Base-by-base conservation (phyloP, 148 eudicot genomes). In the Nepenthes gracilis region DNA sequence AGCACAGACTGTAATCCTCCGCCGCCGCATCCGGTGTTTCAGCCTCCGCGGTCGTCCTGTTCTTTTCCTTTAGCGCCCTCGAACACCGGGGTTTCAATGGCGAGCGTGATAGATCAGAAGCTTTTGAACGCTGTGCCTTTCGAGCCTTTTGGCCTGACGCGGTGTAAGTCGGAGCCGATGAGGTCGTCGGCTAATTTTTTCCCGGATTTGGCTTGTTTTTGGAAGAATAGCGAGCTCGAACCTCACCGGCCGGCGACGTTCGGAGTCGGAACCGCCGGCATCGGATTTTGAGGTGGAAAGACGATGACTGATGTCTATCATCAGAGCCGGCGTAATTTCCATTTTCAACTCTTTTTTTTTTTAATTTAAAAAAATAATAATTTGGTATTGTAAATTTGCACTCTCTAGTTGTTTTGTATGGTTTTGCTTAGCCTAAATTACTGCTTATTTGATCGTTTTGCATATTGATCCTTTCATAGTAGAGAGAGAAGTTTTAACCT, bases 151-250 rank as follows among this genome's bases (percentile, higher is more conserved):
- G 88, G 74, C 35, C 73, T 92, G 64, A 79, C 94, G 1, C 59
- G 98, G 58, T 92, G 98, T 64, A 88, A 88, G 79, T 92, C 98
- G 0, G 98, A 79, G 72, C 98, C 98, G 72, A 75, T 84, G 85
- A 85, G 91, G 62, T 78, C 96, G 33, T 67, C 94, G 48, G 87
- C 81, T 54, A 84, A 92, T 84, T 62, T 85, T 0, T 78, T 79
- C 59, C 89, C 85, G 57, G 89, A 90, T 51, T 1, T 71, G 64
- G 72, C 66, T 6, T 91, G 87, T 61, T 80, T 78, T 52, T 77
- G 93, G 83, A 82, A 81, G 60, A 78, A 78, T 35, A 68, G 83
- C 65, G 73, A 77, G 78, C 67, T 83, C 37, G 98, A 88, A 85
- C 96, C 94, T 12, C 86, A 75, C 54, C 73, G 86, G 14, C 71